Base-by-base conservation (phyloP, 2,329 filamentous ascomycete genomes). In the Ceratocystis huliohia region DNA sequence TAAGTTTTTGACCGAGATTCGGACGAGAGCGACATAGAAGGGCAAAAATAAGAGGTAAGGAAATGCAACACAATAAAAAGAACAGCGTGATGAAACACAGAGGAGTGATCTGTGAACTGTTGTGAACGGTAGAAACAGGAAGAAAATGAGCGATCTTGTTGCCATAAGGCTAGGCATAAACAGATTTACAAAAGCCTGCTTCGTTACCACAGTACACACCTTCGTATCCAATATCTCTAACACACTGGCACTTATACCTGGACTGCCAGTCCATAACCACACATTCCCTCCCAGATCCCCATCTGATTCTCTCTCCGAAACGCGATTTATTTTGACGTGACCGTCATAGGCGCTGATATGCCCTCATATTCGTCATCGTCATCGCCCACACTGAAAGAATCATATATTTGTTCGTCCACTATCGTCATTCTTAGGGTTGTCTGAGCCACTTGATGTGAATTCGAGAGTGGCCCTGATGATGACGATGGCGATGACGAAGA, bases 241-340 rank as follows among this genome's bases (percentile, higher is more conserved):
- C 30, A 33, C 4, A 15, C 25, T 25, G 53, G 53, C 8, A 57
- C 25, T 30, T 28, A 46, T n/a, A 82, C 73, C 0, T 72, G 73
- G 1, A 81, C 74, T 15, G 82, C 77, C 37, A 84, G 73, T 0
- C 76, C 81, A 75, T 77, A 83, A 1, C 81, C 81, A 1, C 75
- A 77, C 68, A 74, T 73, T 41, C 78, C 80, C 71, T 83, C 80
- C 76, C 78, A 80, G 0, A 84, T 72, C 0, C 81, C 81, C 70
- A 83, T 74, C 15, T 77, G 78, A 25, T 80, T 83, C 72, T 82
- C 77, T 59, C 71, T 71, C n/a, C 81, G 72, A 66, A 84, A 82
- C 0, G 79, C 78, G 1, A 81, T 76, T 69, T 82, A 77, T 62
- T 82, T 76, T 0, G 78, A 77, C 30, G 71, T 72, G 1, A 78